These are phyloP conservation scores for Candida succiphila DNA, from an alignment of 805 yeast genomes.

Conservation along the genomic window DNA sequence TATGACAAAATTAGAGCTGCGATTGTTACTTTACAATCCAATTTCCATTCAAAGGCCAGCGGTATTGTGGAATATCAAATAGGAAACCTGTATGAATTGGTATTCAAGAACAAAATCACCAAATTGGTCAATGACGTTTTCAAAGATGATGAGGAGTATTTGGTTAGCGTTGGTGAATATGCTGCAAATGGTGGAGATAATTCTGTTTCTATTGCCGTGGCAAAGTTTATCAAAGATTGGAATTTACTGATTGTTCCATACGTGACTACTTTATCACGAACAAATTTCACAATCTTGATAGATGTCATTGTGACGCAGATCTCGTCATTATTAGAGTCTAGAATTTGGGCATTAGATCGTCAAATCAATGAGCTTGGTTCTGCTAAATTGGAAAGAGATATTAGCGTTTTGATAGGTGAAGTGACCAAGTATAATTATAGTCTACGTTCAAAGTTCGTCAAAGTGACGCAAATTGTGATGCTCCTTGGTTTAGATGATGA, in stretches of 20 bases:
- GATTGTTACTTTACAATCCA: conserved; percentile 10
- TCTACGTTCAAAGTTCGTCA: conserved; percentile 66
- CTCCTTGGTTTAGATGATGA: conserved; percentile 75
- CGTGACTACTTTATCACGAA: conserved; percentile 21
- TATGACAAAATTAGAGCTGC: conserved; percentile 13
- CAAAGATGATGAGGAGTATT: conserved; percentile 28
- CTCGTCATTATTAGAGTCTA: conserved; percentile 51
- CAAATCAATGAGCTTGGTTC: conserved; percentile 79
- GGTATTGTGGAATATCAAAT: conserved; percentile 34
- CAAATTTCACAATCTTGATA: conserved; percentile 40
- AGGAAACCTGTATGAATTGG: conserved; percentile 27
- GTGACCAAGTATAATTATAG: conserved; percentile 65
- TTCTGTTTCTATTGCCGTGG: conserved; percentile 19
- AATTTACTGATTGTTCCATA: conserved; percentile 55
- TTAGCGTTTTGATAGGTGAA: conserved; percentile 63
- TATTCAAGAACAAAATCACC: conserved; percentile 25
- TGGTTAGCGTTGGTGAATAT: conserved; percentile 12
- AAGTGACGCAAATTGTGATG: conserved; percentile 78
- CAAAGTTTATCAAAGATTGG: conserved; percentile 57
- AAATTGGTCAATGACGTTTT: conserved; percentile 26
- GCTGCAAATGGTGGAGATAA: not conserved
- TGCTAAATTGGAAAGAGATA: conserved; percentile 71
- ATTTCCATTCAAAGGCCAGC: conserved; percentile 18
- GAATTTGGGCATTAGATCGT: conserved; percentile 54
- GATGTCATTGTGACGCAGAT: conserved; percentile 41